Evolutionary conservation across 225 moss, liverwort and hornwort species (phyloP).

Genomic region (Physcomitrium patens): DNA sequence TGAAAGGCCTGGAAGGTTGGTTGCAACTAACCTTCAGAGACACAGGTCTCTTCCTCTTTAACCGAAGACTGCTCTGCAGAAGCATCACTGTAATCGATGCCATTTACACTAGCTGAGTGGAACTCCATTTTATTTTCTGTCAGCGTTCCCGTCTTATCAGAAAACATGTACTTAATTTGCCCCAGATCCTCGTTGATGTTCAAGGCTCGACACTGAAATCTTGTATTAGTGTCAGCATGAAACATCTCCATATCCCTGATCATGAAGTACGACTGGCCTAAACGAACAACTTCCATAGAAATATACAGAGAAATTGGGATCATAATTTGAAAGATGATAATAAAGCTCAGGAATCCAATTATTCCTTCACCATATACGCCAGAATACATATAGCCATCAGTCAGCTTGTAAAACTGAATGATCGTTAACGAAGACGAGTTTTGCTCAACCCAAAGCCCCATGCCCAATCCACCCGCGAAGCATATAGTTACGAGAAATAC

Average conservation of each 20-base stretch:
- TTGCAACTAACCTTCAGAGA: conserved; percentile 27
- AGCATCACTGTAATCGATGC: conserved; percentile 61
- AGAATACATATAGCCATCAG: conserved; percentile 50
- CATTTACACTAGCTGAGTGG: conserved; percentile 73
- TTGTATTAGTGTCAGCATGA: conserved; percentile 58
- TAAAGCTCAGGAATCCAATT: conserved; percentile 73
- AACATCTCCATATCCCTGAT: conserved; percentile 73
- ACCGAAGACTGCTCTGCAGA: conserved; percentile 20
- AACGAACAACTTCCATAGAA: conserved; percentile 89
- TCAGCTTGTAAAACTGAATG: conserved; percentile 60
- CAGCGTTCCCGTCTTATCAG: conserved; percentile 92
- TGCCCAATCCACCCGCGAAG: conserved; percentile 77
- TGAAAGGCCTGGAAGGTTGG: too few relatives aligned
- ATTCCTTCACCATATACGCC: conserved; percentile 69
- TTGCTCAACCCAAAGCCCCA: conserved; percentile 68
- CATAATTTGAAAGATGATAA: conserved; percentile 92
- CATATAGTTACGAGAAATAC: conserved; percentile 65
- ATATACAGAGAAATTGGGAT: conserved; percentile 92
- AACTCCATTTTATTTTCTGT: conserved; percentile 98
- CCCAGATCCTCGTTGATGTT: conserved; percentile 96
- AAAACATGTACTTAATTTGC: conserved; percentile 88
- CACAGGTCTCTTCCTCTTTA: conserved; percentile 33
- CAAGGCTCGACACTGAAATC: conserved; percentile 86
- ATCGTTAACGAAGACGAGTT: conserved; percentile 41
- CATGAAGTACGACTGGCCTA: conserved; percentile 91